Conservation (phyloP, 495 filamentous ascomycete genomes). For the Xylaria palmicola region DNA sequence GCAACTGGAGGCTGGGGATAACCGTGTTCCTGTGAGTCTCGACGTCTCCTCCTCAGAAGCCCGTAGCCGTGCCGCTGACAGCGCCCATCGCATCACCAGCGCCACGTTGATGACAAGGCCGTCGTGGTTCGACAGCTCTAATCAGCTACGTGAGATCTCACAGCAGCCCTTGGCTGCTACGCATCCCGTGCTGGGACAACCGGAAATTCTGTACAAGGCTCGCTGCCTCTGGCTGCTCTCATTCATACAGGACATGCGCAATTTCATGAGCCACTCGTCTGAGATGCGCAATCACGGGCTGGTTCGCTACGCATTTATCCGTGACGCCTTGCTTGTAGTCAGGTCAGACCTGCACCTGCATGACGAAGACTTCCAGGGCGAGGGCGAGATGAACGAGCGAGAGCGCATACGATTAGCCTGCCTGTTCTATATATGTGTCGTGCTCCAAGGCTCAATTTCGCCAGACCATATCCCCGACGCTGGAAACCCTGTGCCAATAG, state of each 20-base stretch:
- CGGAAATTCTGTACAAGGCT: constrained; percentile 1
- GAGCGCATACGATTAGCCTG: constrained; percentile 8
- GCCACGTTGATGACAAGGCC: constrained; percentile 8
- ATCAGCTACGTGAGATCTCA: constrained; percentile 7
- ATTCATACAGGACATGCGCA: constrained; percentile 11
- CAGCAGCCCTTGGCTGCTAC: neutral
- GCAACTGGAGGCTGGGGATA: constrained; percentile 9
- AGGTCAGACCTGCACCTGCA: neutral
- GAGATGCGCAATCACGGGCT: neutral
- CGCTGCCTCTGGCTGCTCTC: constrained; percentile 7
- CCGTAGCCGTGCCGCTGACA: neutral
- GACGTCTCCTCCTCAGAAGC: neutral
- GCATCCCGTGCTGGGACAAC: neutral
- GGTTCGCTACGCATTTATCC: neutral
- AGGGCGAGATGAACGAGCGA: neutral
- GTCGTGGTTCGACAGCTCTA: constrained; percentile 8
- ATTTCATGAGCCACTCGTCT: neutral
- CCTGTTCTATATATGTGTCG: neutral
- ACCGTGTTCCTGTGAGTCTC: constrained; percentile 3
- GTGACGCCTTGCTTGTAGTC: neutral
- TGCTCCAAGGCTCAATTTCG: constrained; percentile 1
- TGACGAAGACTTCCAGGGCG: neutral
- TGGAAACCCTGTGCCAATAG: neutral
- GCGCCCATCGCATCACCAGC: neutral
- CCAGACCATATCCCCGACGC: neutral